A percentile compares a stretch with the other conserved stretches of the same genome.
Conservation (phyloP, 2,329 filamentous ascomycete species). For the Xylariales sp. region DNA sequence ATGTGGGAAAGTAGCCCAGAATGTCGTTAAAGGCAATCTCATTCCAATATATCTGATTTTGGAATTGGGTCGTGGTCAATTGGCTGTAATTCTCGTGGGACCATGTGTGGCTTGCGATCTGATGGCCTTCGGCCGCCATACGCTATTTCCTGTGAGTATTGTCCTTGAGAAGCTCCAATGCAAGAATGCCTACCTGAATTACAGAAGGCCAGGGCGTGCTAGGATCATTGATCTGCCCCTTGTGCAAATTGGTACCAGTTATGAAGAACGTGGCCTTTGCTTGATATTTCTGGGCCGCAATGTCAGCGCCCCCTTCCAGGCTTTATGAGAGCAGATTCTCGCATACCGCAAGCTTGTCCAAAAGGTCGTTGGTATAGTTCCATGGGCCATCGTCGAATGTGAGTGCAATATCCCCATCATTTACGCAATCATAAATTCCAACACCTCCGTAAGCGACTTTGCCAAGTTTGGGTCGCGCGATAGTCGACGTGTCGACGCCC, state of each 20-base stretch:
- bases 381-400: slow-evolving; percentile 74
- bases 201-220: slow-evolving; percentile 48
- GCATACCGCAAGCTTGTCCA: slow-evolving; percentile 59
- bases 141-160: slow-evolving; percentile 44
- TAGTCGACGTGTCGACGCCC: slow-evolving; percentile 58
- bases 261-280: slow-evolving; percentile 74
- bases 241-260: slow-evolving; percentile 63
- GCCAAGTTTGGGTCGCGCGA: slow-evolving; percentile 60
- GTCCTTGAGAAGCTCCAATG: neutral
- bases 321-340: neutral
- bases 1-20: slow-evolving; percentile 51
- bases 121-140: slow-evolving; percentile 52
- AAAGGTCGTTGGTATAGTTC: slow-evolving; percentile 67
- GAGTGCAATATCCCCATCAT: slow-evolving; percentile 67
- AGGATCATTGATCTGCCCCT: slow-evolving; percentile 62
- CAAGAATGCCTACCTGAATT: slow-evolving; percentile 44
- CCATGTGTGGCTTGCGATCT: slow-evolving; percentile 52
- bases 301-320: slow-evolving; percentile 34
- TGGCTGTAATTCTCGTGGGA: slow-evolving; percentile 51
- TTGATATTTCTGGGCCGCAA: slow-evolving; percentile 58
- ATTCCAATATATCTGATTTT: slow-evolving; percentile 51
- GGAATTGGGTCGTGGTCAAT: slow-evolving; percentile 46
- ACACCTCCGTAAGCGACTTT: slow-evolving; percentile 59
- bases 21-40: slow-evolving; percentile 52
- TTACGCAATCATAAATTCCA: slow-evolving; percentile 61